phyloP scores from a whole-genome alignment of 2,329 filamentous ascomycete species.

The Metarhizium humberi region DNA sequence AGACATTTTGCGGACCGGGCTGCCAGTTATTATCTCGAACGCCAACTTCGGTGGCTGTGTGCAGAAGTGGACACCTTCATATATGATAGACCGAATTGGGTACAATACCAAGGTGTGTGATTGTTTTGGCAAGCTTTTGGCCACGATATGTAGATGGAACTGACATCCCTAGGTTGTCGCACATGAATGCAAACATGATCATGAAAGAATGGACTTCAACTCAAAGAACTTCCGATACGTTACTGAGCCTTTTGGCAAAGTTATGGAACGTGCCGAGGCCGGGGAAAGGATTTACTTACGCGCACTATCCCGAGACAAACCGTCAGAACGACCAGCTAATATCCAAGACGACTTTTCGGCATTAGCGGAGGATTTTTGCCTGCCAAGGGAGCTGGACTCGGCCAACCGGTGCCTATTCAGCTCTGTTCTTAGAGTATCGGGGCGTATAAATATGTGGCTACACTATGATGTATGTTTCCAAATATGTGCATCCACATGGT shows the following conservation, averaged over 20 bases:
- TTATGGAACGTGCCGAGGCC: conserved; percentile 49
- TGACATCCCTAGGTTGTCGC: conserved; percentile 54
- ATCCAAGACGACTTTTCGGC: conserved; percentile 62
- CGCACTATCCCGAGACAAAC: conserved; percentile 60
- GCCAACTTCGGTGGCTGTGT: conserved; percentile 60
- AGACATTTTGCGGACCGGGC: conserved; percentile 44
- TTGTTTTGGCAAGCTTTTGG: not conserved
- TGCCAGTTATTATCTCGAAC: conserved; percentile 51
- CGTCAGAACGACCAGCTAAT: conserved; percentile 60
- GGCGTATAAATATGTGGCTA: conserved; percentile 77
- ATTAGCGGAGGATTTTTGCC: conserved; percentile 58
- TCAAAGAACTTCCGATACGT: conserved; percentile 75
- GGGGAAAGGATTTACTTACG: conserved; percentile 69
- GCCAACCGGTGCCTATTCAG: conserved; percentile 61
- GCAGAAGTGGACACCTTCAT: conserved; percentile 56
- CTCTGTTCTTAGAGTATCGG: conserved; percentile 71
- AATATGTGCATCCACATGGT: conserved; percentile 89
- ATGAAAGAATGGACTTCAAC: conserved; percentile 67
- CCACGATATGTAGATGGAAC: conserved; percentile 26
- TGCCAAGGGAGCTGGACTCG: conserved; percentile 52
- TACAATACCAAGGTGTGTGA: conserved; percentile 45
- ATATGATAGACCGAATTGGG: conserved; percentile 56
- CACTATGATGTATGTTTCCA: conserved; percentile 67
- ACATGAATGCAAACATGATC: conserved; percentile 50
- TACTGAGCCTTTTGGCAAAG: conserved; percentile 56